phyloP scores from a whole-genome alignment of 768 basidiomycete genomes.

The Boletus reticuloceps region DNA sequence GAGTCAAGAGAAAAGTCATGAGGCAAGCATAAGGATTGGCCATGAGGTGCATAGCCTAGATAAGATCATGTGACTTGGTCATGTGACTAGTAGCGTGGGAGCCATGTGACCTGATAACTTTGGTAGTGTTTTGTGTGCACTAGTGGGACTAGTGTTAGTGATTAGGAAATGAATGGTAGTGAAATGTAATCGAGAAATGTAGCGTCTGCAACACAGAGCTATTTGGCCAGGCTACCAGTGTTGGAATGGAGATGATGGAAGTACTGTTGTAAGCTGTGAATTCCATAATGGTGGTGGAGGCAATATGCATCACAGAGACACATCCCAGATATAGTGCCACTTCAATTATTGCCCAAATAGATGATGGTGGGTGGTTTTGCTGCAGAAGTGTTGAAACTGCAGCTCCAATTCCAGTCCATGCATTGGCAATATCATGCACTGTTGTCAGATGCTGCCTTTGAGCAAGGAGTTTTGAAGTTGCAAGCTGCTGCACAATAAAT shows the following conservation, averaged over 20 bases:
- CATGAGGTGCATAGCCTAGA: too few species aligned
- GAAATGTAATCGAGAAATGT: too few species aligned
- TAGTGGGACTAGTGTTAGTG: too few species aligned
- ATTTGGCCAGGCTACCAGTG: conserved; percentile 6
- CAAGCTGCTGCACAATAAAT: conserved; percentile 18
- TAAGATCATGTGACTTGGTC: too few species aligned
- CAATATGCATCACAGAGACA: conserved; percentile 18
- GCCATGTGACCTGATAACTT: too few species aligned
- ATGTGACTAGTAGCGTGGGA: too few species aligned
- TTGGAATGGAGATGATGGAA: not conserved
- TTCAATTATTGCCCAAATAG: conserved; percentile 4
- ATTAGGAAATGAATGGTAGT: too few species aligned
- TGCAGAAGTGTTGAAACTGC: conserved; percentile 12
- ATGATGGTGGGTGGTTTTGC: conserved; percentile 12
- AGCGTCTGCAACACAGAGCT: too few species aligned
- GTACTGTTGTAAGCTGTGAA: conserved; percentile 12
- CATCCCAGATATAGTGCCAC: conserved; percentile 16
- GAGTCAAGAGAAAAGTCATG: too few species aligned
- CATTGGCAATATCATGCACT: conserved; percentile 15
- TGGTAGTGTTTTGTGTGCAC: too few species aligned
- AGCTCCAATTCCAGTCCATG: conserved; percentile 24
- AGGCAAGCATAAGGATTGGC: too few species aligned
- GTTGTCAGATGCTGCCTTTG: conserved; percentile 13
- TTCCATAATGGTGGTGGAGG: conserved; percentile 22
- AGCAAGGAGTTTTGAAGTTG: not conserved